Conservation (phyloP, 2,329 filamentous ascomycete species). For the Alternaria sp. region DNA sequence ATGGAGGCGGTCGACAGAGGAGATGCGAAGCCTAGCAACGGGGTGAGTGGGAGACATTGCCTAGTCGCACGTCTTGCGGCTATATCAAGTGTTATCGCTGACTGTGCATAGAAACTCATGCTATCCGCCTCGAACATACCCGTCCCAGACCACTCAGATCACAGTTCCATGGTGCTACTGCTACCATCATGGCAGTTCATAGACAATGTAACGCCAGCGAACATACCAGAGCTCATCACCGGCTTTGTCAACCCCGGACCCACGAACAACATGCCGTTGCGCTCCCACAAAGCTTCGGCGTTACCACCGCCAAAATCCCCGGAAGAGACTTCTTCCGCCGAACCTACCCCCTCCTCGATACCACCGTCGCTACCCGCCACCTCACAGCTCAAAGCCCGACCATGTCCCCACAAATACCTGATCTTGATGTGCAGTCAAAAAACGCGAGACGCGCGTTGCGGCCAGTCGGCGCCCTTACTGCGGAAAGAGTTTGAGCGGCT, state of each 20-base stretch:
- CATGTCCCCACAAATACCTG: slow-evolving; percentile 83
- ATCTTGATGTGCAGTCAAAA: slow-evolving; percentile 94
- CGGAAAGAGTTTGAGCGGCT: slow-evolving; percentile 88
- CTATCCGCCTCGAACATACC: slow-evolving; percentile 92
- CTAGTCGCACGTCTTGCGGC: background rate
- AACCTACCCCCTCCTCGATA: slow-evolving; percentile 26
- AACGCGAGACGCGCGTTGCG: slow-evolving; percentile 94
- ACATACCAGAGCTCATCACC: slow-evolving; percentile 75
- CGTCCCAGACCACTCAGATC: slow-evolving; percentile 71
- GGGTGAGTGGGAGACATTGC: slow-evolving; percentile 60
- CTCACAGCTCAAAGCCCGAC: slow-evolving; percentile 62
- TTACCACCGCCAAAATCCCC: slow-evolving; percentile 16
- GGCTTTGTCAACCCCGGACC: slow-evolving; percentile 74
- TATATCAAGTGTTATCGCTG: background rate
- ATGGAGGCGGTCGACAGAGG: slow-evolving; percentile 63
- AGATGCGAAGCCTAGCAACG: slow-evolving; percentile 68
- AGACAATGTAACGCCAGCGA: slow-evolving; percentile 80
- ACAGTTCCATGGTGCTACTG: slow-evolving; percentile 76
- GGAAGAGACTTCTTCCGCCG: slow-evolving; percentile 26
- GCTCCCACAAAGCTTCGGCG: slow-evolving; percentile 20
- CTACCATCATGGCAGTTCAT: slow-evolving; percentile 85
- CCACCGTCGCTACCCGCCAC: slow-evolving; percentile 39
- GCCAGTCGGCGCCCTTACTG: slow-evolving; percentile 90
- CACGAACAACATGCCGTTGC: slow-evolving; percentile 74
- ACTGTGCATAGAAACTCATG: slow-evolving; percentile 73